Percentiles rank a stretch among this genome's conserved stretches.
Evolutionary conservation across 1,139 yeast genomes (phyloP).

Genomic region (Kluyveromyces marxianus): DNA sequence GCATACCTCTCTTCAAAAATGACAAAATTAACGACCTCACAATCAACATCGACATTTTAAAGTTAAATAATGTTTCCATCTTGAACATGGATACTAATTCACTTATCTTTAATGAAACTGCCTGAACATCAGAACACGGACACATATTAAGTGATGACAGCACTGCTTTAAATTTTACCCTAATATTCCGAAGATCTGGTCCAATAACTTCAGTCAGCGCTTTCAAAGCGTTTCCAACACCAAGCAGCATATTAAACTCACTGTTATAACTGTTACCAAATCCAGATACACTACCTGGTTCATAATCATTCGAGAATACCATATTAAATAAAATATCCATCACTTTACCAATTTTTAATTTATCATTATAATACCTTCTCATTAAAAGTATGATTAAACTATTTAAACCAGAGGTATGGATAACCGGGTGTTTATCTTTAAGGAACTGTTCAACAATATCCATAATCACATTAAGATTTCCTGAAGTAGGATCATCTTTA

Average conservation of each 20-base stretch:
- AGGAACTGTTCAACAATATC: conserved; percentile 37
- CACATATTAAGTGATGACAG: conserved; percentile 21
- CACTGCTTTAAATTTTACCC: conserved; percentile 21
- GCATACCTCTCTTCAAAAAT: neutral
- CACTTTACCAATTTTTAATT: conserved; percentile 36
- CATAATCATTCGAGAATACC: conserved; percentile 19
- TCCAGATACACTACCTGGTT: neutral
- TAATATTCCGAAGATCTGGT: neutral
- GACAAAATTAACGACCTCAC: conserved; percentile 23
- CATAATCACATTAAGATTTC: conserved; percentile 47
- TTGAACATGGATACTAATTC: conserved; percentile 27
- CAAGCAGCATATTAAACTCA: neutral
- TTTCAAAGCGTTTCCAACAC: neutral
- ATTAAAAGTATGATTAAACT: conserved; percentile 52
- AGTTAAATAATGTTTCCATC: conserved; percentile 23
- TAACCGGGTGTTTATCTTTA: conserved; percentile 80
- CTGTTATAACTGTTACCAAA: neutral
- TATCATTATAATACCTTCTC: conserved; percentile 44
- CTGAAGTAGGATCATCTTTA: conserved; percentile 37
- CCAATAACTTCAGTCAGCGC: conserved; percentile 8
- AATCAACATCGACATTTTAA: conserved; percentile 17
- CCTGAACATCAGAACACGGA: conserved; percentile 18
- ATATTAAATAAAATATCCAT: conserved; percentile 27
- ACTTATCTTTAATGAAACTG: conserved; percentile 21
- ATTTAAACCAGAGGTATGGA: conserved; percentile 64